Evolutionary conservation across 306 rosid species (phyloP), one percentile per base, ranked within the genome.

Genomic region (Spatholobus suberectus): DNA sequence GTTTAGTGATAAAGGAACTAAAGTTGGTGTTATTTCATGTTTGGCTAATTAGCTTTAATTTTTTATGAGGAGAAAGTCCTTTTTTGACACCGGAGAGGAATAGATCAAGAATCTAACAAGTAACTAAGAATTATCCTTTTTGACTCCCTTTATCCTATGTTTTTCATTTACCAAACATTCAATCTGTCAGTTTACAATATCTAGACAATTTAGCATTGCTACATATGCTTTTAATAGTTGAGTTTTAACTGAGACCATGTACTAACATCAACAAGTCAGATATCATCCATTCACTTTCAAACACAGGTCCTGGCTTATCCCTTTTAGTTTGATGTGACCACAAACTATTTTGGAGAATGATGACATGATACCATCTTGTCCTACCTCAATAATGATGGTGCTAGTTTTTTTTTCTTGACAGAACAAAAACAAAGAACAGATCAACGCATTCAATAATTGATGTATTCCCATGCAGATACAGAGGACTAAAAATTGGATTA

Each of bases 401-500:
- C 15, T 32, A 57, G 23, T 65, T 40, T 52, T 43, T 13, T 59
- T 59, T 20, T 79, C n/a, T 29, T 37, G 38, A 71, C 67, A 51
- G 21, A 41, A 24, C 4, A 63, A 52, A 61, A 32, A 29, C 75
- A 81, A 40, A 23, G 70, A 23, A 58, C 8, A 38, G 26, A 24
- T 57, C 17, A 58, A 59, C 70, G 2, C 70, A 67, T 38, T 68
- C 62, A 59, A 79, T 15, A 69, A 65, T 68, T 55, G 55, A 67
- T 24, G 15, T 37, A 54, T 38, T 78, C 35, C 18, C 8, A 61
- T 41, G 14, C 13, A 32, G 37, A 23, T 59, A 8, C 9, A 24
- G 18, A 21, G 70, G 37, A 83, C 75, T 51, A 70, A 81, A 54
- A 35, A 43, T 54, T 61, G 75, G 70, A 59, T 46, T 11, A 23